Evolutionary conservation across 2,329 filamentous ascomycete species (phyloP).

Genomic region (Pseudogymnoascus sp.): DNA sequence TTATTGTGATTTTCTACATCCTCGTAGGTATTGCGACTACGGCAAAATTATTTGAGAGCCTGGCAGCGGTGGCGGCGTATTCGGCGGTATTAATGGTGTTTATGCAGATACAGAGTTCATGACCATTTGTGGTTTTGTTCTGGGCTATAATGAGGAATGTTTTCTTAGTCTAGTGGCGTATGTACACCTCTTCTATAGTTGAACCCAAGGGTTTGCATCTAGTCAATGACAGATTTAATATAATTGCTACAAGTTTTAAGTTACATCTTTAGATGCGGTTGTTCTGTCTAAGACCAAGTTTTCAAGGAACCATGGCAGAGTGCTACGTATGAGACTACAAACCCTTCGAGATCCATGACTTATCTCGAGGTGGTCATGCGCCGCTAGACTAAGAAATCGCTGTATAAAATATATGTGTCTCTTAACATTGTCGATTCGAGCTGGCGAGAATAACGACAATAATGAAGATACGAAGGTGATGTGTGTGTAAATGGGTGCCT

Average conservation of each 20-base stretch:
- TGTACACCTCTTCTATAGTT: no score
- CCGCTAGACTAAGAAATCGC: background rate
- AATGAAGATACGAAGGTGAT: background rate
- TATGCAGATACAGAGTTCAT: background rate
- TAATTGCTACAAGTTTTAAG: background rate
- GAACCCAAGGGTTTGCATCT: no score
- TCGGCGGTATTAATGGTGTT: conserved; percentile 12
- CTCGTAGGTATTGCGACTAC: conserved; percentile 4
- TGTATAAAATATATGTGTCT: background rate
- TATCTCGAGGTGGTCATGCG: background rate
- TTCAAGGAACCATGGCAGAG: background rate
- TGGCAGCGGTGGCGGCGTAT: conserved; percentile 11
- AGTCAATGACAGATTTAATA: background rate
- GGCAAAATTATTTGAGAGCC: conserved; percentile 8
- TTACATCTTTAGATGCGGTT: background rate
- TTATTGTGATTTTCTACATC: conserved; percentile 10
- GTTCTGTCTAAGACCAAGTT: background rate
- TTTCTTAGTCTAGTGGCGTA: no score
- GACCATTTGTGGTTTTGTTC: background rate
- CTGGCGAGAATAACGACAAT: background rate
- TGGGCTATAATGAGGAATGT: background rate
- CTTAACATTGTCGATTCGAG: background rate
- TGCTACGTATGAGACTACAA: background rate
- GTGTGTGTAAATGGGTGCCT: background rate
- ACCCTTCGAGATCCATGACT: background rate